Evolutionary conservation across 108 stramenopile genomes (phyloP), one percentile per base, ranked within the genome.

Genomic region (Nitzschia sp.): DNA sequence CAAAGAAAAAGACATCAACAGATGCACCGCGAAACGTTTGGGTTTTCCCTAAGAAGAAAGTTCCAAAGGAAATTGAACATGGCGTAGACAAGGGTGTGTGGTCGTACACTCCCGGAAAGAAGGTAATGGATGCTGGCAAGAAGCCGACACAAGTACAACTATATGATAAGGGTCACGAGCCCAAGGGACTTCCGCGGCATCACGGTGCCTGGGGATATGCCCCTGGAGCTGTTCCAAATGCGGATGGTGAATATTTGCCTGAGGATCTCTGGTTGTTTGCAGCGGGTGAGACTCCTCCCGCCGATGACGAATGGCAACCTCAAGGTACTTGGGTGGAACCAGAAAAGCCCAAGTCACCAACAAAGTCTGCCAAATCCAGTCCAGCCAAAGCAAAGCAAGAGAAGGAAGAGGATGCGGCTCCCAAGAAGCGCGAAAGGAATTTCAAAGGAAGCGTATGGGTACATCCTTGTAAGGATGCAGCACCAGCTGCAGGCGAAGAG

Each of bases 121-220:
- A 65, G 37, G 64, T 65, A 0, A 65, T 65, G 64, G 64, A 65
- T 52, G 51, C 51, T 39, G 64, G 64, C 12, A 65, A 65, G 41
- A 55, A 68, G 11, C 67, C 67, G 0, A 55, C 15, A 37, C 21
- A 68, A 26, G 55, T 68, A 10, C 12, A 57, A 8, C 55, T 68
- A 0, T 44, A 68, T 29, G 40, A 43, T 2, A 41, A 57, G 20
- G 67, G 43, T 10, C 38, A 68, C 3, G 67, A 68, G 7, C 54
- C 55, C 10, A 39, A 57, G 10, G 41, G 56, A 3, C 14, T 51
- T 19, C 41, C 53, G 2, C 14, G 14, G 8, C 8, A 10, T 8
- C 53, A 71, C 34, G 70, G 70, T 10, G 52, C 41, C 10, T 71
- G 70, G 70, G 70, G 70, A 17, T 43, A 53, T 34, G 51, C 44